Evolutionary conservation across 1,139 yeast genomes (phyloP), one percentile per base, ranked within the genome.

Genomic region (Zygosaccharomyces sapae): DNA sequence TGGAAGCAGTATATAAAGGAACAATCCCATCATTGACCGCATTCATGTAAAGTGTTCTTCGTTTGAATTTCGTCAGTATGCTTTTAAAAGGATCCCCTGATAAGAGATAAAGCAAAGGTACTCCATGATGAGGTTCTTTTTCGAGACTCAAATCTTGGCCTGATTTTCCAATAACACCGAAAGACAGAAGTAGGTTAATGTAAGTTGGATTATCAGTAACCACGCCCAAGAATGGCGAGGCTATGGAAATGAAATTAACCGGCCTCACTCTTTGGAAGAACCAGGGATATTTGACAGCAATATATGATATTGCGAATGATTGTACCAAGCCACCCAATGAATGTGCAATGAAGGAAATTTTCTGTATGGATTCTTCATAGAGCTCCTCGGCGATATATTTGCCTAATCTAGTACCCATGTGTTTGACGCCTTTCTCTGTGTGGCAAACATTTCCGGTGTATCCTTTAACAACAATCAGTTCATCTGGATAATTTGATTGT

Each of bases 271-370:
- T 69, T 27, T 76, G 61, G 56, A 92, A 88, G 52, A 85, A 80
- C 71, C 82, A 77, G 0, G 96, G 94, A 61, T 81, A 80, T 53
- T 80, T 82, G 43, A 77, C 74, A 41, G 81, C 77, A 29, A 86
- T 75, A 62, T 88, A 88, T 0, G 96, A 95, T 38, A 92, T 77
- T 1, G 97, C 94, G 71, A 88, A 92, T 0, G 94, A 80, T 67
- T 92, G 97, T 3, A 86, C 83, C 39, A 87, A 71, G 0, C 98
- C 98, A 29, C 98, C 98, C 30, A 92, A 70, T 0, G 97, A 90
- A 66, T 92, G 98, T 1, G 92, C 96, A 31, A 94, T 73, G 58
- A 92, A 90, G 1, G 97, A 89, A 2, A 92, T 81, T 57, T 79
- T 81, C 1, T 66, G 63, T 1, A 85, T 77, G 39, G 71, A 69